These are phyloP conservation scores for Setaria viridis DNA, from an alignment of 202 grass and related monocot genomes.

Conservation along the genomic window DNA sequence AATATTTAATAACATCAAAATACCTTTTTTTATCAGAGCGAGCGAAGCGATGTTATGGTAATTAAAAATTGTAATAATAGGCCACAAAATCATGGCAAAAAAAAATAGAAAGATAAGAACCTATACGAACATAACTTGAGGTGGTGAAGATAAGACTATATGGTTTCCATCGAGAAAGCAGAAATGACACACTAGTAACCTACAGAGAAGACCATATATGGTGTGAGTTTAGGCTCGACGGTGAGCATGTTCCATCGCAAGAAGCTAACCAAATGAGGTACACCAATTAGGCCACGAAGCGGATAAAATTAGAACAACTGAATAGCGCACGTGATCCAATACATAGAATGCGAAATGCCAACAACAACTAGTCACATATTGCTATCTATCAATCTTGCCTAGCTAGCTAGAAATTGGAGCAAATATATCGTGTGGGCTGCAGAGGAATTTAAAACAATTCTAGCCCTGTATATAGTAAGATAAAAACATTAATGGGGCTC, in stretches of 20 bases:
- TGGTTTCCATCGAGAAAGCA: no score
- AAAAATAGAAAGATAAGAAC: no score
- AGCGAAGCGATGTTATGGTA: not conserved
- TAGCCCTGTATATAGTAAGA: not conserved
- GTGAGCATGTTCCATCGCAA: not conserved
- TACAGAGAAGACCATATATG: no score
- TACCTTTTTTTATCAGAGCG: no score
- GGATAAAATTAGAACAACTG: not conserved
- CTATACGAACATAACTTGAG: no score
- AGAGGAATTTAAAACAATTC: not conserved
- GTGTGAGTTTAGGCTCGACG: no score
- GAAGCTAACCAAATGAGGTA: not conserved
- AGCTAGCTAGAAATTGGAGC: not conserved
- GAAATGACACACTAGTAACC: no score
- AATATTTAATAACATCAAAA: not conserved
- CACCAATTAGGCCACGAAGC: not conserved
- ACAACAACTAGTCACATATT: constrained; percentile 14
- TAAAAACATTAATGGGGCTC: not conserved
- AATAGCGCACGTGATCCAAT: not conserved
- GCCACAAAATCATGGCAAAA: no score
- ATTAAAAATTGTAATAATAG: not conserved
- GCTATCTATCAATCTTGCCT: constrained; percentile 5
- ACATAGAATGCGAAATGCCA: constrained; percentile 8
- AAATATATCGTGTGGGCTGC: not conserved
- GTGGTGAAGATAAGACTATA: no score